These are phyloP conservation scores for Termitomyces sp. DNA, from an alignment of 768 basidiomycete genomes.

Conservation along the genomic window DNA sequence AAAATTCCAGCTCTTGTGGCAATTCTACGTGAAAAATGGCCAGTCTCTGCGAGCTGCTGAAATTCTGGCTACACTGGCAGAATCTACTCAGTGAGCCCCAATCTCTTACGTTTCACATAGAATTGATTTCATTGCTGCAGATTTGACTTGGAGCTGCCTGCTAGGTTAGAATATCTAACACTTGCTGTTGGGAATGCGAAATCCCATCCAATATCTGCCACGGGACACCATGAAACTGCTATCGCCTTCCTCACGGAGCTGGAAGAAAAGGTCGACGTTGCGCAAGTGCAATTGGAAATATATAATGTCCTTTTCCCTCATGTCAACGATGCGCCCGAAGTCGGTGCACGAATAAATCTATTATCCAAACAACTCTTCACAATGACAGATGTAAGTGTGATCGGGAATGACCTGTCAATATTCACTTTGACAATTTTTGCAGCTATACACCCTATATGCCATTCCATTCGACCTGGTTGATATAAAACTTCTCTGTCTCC, in stretches of 20 bases:
- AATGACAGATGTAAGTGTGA: constrained; percentile 70
- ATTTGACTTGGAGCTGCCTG: constrained; percentile 62
- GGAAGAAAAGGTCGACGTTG: constrained; percentile 96
- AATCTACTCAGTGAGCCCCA: constrained; percentile 68
- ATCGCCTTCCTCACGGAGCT: constrained; percentile 92
- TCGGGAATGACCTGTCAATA: not conserved
- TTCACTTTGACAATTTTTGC: constrained; percentile 8
- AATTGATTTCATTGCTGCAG: constrained; percentile 26
- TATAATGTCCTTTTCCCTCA: constrained; percentile 63
- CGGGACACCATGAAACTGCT: constrained; percentile 80
- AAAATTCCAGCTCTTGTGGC: constrained; percentile 90
- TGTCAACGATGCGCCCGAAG: constrained; percentile 53
- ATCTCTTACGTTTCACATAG: not conserved
- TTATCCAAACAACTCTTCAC: constrained; percentile 61
- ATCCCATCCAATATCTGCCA: constrained; percentile 79
- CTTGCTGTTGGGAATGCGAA: constrained; percentile 95
- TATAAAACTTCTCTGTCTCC: constrained; percentile 84
- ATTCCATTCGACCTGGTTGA: constrained; percentile 79
- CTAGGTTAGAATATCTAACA: constrained; percentile 86
- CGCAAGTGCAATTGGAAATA: constrained; percentile 94
- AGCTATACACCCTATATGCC: constrained; percentile 90
- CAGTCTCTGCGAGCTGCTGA: constrained; percentile 86
- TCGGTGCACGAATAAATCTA: constrained; percentile 56
- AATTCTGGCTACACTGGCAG: constrained; percentile 77
- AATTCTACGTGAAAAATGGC: constrained; percentile 92